A percentile compares a stretch with the other conserved stretches of the same genome.
These are phyloP conservation scores for Hibiscus syriacus DNA, from an alignment of 345 rosid species.

Conservation along the genomic window DNA sequence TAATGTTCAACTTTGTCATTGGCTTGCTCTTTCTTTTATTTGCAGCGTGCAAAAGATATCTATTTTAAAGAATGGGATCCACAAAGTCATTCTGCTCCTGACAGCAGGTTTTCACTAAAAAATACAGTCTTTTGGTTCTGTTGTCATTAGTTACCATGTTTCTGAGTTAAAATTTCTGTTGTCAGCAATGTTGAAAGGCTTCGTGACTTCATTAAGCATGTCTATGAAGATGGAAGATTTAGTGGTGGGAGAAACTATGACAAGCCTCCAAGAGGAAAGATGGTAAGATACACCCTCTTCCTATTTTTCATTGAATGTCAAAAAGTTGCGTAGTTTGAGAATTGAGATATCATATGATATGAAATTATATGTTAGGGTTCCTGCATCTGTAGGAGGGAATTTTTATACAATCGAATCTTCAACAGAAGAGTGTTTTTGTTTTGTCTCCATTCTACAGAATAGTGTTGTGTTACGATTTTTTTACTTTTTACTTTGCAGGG, in stretches of 20 bases:
- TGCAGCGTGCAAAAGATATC: slow-evolving; percentile 74
- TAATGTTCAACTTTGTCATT: too few species aligned
- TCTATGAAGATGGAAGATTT: too few species aligned
- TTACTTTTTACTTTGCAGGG: slow-evolving; percentile 36
- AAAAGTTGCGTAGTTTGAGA: background rate
- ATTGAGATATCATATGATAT: background rate
- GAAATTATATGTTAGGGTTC: background rate
- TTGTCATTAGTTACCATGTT: background rate
- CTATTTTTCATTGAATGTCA: background rate
- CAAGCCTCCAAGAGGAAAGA: too few species aligned
- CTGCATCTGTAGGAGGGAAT: background rate
- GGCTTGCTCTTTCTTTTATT: slow-evolving; percentile 2
- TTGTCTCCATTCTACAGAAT: too few species aligned
- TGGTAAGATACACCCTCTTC: slow-evolving; percentile 16
- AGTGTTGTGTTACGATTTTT: background rate
- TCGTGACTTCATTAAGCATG: too few species aligned
- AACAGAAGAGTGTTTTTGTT: too few species aligned
- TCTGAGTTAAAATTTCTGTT: slow-evolving; percentile 60
- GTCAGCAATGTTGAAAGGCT: too few species aligned
- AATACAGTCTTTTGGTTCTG: slow-evolving; percentile 3
- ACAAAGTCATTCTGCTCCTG: too few species aligned
- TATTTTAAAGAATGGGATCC: too few species aligned
- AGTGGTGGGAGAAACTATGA: too few species aligned
- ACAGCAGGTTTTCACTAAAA: too few species aligned
- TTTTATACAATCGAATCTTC: background rate